Evolutionary conservation across 1,284 basidiomycete genomes (phyloP).

Genomic region (Pseudozyma flocculosa): DNA sequence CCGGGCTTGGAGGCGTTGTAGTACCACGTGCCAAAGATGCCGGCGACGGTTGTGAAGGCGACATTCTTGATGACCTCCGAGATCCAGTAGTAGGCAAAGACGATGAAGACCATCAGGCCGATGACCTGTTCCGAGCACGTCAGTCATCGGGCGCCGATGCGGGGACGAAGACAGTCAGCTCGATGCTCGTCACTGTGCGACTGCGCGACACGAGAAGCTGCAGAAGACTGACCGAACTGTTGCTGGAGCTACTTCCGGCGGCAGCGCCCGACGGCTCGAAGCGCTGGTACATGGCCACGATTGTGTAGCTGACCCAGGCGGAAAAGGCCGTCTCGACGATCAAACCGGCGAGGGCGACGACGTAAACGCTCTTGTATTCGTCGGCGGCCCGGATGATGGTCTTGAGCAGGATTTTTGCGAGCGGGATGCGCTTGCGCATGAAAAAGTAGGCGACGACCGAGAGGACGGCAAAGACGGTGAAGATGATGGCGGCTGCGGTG

Average conservation of each 20-base stretch:
- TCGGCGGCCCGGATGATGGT: slow-evolving; percentile 46
- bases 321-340: slow-evolving; percentile 43
- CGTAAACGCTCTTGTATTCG: slow-evolving; percentile 44
- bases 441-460: slow-evolving; percentile 48
- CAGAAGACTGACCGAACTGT: slow-evolving; percentile 16
- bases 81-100: slow-evolving; percentile 44
- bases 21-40: slow-evolving; percentile 49
- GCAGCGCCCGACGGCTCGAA: slow-evolving; percentile 38
- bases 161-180: no score
- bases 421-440: slow-evolving; percentile 48
- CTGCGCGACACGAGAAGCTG: no score
- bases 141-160: no score
- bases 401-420: slow-evolving; percentile 45
- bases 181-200: no score
- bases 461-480: slow-evolving; percentile 52
- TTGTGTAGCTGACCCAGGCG: slow-evolving; percentile 46
- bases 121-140: slow-evolving; percentile 20
- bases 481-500: slow-evolving; percentile 45
- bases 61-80: slow-evolving; percentile 52
- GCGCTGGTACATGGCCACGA: slow-evolving; percentile 47
- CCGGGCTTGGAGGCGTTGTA: slow-evolving; percentile 64
- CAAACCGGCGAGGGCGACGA: slow-evolving; percentile 38
- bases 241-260: slow-evolving; percentile 25
- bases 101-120: slow-evolving; percentile 50
- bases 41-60: slow-evolving; percentile 46